phyloP scores from a whole-genome alignment of 164 flowering plant genomes.

The Vitis vinifera region DNA sequence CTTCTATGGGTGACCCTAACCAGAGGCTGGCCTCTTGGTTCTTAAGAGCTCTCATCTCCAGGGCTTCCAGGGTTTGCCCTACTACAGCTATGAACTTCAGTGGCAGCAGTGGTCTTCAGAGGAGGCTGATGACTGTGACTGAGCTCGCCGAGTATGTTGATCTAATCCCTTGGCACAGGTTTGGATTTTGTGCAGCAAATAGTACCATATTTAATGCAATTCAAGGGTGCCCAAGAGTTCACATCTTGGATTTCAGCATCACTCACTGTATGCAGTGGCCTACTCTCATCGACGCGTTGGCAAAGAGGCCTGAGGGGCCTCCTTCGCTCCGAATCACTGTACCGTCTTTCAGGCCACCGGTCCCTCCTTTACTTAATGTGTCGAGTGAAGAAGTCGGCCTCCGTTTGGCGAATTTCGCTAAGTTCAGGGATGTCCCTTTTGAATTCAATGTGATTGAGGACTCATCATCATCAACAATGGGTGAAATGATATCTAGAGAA shows the following conservation, averaged over 20 bases:
- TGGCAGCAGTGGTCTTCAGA: conserved; percentile 21
- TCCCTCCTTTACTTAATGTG: conserved; percentile 69
- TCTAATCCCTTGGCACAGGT: conserved; percentile 82
- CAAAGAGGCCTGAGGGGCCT: conserved; percentile 64
- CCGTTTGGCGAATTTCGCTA: conserved; percentile 68
- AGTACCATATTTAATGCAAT: conserved; percentile 61
- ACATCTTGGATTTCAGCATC: conserved; percentile 73
- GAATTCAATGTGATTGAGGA: conserved; percentile 47
- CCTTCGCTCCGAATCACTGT: conserved; percentile 63
- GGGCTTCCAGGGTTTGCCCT: conserved; percentile 65
- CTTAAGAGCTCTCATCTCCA: conserved; percentile 60
- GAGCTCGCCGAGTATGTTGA: conserved; percentile 83
- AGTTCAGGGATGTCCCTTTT: conserved; percentile 62
- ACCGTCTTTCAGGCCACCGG: conserved; percentile 58
- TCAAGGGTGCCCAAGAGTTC: conserved; percentile 52
- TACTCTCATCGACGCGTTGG: conserved; percentile 74
- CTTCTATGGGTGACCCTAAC: conserved; percentile 69
- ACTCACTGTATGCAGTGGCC: conserved; percentile 95
- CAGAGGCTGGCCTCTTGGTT: conserved; percentile 78
- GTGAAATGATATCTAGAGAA: conserved; percentile 12
- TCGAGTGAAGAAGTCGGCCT: conserved; percentile 59
- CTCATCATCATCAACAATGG: conserved; percentile 5
- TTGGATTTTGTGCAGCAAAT: conserved; percentile 82
- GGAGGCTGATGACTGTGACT: conserved; percentile 55
- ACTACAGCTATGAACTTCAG: conserved; percentile 34